Percentiles rank a stretch among this genome's conserved stretches.
Evolutionary conservation across 2,329 filamentous ascomycete genomes (phyloP).

Genomic region (Cladosporium sphaerospermum): DNA sequence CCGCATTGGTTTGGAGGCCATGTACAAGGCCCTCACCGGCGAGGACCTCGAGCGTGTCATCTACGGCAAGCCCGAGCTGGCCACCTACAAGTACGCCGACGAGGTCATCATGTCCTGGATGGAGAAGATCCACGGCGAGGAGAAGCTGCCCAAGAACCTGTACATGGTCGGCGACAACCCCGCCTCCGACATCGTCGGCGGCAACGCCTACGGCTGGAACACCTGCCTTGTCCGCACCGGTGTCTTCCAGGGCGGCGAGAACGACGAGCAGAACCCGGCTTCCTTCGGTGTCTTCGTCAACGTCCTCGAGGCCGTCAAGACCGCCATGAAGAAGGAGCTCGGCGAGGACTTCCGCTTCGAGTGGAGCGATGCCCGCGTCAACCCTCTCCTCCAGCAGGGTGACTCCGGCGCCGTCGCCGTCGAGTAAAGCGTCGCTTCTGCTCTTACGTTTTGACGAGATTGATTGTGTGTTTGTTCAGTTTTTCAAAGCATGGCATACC

Average conservation of each 20-base stretch:
- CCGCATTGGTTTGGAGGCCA: conserved; percentile 66
- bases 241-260: conserved; percentile 70
- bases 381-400: conserved; percentile 49
- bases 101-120: conserved; percentile 69
- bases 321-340: conserved; percentile 62
- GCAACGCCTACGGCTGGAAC: conserved; percentile 79
- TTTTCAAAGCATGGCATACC: conserved; percentile 6
- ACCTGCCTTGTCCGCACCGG: conserved; percentile 71
- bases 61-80: conserved; percentile 68
- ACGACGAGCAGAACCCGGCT: conserved; percentile 70
- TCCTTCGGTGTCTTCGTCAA: conserved; percentile 71
- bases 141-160: conserved; percentile 60
- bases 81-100: conserved; percentile 74
- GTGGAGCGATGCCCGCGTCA: conserved; percentile 62
- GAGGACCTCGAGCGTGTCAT: conserved; percentile 68
- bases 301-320: conserved; percentile 64
- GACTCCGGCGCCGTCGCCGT: conserved; percentile 20
- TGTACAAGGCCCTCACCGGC: conserved; percentile 65
- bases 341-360: conserved; percentile 68
- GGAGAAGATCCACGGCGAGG: conserved; percentile 68
- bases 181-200: conserved; percentile 66
- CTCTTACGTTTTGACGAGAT: conserved; percentile 10
- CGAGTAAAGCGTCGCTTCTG: conserved; percentile 16
- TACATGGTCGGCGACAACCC: conserved; percentile 76
- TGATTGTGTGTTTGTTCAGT: conserved; percentile 7